A percentile compares a stretch with the other conserved stretches of the same genome.
These are phyloP conservation scores for Gryganskiella cystojenkinii DNA, from an alignment of 192 early-diverging fungal genomes.

Conservation along the genomic window DNA sequence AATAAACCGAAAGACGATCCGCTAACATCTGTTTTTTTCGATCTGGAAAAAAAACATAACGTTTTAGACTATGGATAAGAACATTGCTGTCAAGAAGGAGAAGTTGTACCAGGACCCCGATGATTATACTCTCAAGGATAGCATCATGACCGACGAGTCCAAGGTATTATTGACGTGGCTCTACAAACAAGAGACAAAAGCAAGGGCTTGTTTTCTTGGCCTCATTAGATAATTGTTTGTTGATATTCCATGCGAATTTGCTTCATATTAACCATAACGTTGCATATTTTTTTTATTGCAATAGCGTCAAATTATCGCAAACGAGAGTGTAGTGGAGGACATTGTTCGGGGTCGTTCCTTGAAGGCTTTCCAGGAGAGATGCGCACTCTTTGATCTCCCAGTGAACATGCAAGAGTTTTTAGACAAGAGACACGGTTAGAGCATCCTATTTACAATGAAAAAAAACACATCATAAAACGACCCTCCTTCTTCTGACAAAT, in stretches of 20 bases:
- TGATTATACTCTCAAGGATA: slow-evolving; percentile 63
- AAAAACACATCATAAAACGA: background rate
- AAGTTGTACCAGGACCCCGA: slow-evolving; percentile 65
- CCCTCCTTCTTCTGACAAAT: too few relatives aligned
- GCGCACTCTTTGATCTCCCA: slow-evolving; percentile 68
- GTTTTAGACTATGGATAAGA: slow-evolving; percentile 48
- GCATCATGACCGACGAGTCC: slow-evolving; percentile 65
- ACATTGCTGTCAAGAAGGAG: slow-evolving; percentile 55
- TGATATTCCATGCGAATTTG: background rate
- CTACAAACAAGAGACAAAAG: too few relatives aligned
- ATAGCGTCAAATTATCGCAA: slow-evolving; percentile 75
- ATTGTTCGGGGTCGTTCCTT: slow-evolving; percentile 76
- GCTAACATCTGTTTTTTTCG: too few relatives aligned
- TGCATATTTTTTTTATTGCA: background rate
- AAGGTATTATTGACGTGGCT: too few relatives aligned
- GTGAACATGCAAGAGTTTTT: slow-evolving; percentile 61
- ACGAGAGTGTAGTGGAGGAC: slow-evolving; percentile 75
- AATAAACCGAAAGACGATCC: too few relatives aligned
- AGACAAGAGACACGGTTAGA: slow-evolving; percentile 53
- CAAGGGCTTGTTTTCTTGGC: too few relatives aligned
- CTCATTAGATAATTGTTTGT: background rate
- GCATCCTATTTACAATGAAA: background rate
- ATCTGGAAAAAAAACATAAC: background rate
- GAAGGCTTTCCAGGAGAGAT: slow-evolving; percentile 75
- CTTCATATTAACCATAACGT: background rate